phyloP scores from a whole-genome alignment of 208 protist species.

The Naegleria fowleri region DNA sequence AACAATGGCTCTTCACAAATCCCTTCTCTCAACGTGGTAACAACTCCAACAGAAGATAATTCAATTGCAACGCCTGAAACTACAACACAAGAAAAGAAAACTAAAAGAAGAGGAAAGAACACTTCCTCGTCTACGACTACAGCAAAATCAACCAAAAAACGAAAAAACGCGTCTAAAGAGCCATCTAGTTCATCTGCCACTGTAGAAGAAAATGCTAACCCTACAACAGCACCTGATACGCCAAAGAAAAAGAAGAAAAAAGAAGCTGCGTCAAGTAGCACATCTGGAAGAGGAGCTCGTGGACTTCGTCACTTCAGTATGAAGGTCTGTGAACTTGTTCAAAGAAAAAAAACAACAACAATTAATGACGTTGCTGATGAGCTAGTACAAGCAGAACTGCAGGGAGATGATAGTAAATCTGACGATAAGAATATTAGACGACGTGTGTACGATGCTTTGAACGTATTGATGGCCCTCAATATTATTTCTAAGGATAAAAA shows the following conservation, averaged over 20 bases:
- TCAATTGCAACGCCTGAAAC: not conserved
- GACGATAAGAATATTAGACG: conserved; percentile 70
- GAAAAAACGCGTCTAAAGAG: not conserved
- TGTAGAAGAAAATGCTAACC: not conserved
- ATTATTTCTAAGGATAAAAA: conserved; percentile 74
- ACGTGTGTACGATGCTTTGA: conserved; percentile 73
- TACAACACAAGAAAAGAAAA: conserved; percentile 1
- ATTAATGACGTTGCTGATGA: conserved; percentile 68
- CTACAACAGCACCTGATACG: not conserved
- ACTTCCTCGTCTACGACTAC: not conserved
- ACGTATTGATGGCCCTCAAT: conserved; percentile 70
- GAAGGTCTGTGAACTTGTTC: conserved; percentile 70
- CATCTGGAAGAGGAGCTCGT: conserved; percentile 35
- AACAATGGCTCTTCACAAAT: not conserved
- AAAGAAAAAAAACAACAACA: conserved; percentile 56
- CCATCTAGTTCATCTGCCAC: not conserved
- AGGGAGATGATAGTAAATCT: conserved; percentile 30
- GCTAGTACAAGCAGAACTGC: conserved; percentile 50
- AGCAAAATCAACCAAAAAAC: not conserved
- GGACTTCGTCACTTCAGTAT: conserved; percentile 56
- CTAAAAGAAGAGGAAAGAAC: not conserved
- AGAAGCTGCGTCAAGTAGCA: not conserved
- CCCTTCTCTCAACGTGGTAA: not conserved
- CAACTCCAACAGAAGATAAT: not conserved
- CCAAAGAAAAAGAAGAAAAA: not conserved